phyloP scores from a whole-genome alignment of 1,284 basidiomycete species.

The Veloporphyrellus conicus region DNA sequence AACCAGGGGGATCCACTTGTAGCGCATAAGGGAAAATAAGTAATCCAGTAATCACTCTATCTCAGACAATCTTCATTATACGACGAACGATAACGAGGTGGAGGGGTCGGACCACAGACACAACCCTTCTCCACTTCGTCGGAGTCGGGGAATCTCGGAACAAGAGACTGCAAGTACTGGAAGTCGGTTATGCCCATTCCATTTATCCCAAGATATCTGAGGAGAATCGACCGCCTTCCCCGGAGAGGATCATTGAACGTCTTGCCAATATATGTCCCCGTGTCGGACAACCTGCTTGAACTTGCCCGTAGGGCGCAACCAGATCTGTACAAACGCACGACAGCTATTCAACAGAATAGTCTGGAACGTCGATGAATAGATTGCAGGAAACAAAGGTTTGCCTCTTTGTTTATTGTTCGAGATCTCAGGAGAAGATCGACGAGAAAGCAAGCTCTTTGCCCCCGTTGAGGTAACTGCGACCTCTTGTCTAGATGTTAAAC shows the following conservation, averaged over 20 bases:
- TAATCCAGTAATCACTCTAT: too few species aligned
- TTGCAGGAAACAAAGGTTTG: constrained; percentile 25
- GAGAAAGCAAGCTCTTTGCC: constrained; percentile 8
- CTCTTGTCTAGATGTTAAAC: not conserved
- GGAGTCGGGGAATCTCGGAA: too few species aligned
- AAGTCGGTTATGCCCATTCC: constrained; percentile 29
- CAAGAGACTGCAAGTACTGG: constrained; percentile 47
- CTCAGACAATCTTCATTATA: too few species aligned
- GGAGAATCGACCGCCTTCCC: not conserved
- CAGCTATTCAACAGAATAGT: constrained; percentile 42
- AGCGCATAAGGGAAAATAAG: too few species aligned
- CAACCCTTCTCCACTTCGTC: too few species aligned
- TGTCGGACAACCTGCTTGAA: constrained; percentile 18
- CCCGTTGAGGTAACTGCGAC: constrained; percentile 7
- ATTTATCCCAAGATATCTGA: constrained; percentile 26
- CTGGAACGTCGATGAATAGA: constrained; percentile 39
- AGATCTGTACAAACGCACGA: constrained; percentile 38
- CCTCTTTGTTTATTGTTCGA: constrained; percentile 47
- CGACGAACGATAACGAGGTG: too few species aligned
- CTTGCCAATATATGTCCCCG: constrained; percentile 39
- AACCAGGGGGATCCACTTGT: too few species aligned
- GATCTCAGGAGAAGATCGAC: constrained; percentile 21
- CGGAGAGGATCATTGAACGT: constrained; percentile 37
- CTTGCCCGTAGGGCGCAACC: constrained; percentile 36
- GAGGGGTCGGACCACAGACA: too few species aligned